Evolutionary conservation across 345 rosid genomes (phyloP).

Genomic region (Ricinus communis): DNA sequence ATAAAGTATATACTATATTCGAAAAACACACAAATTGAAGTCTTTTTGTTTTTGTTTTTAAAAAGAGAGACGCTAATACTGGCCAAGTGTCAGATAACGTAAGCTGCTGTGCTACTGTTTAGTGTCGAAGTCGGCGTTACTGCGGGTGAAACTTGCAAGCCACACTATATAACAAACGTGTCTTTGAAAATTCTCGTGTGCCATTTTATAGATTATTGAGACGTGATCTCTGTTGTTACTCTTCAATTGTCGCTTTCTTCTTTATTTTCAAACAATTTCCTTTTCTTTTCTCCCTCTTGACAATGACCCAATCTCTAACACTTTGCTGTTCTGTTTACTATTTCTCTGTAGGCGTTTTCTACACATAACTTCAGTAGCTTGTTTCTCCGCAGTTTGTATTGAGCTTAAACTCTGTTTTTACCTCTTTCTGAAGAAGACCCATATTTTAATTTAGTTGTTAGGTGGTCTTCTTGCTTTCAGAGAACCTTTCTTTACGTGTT

Average conservation of each 20-base stretch:
- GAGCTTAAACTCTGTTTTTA: too few species aligned
- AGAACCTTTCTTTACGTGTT: background rate
- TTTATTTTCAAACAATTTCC: background rate
- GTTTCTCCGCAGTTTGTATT: background rate
- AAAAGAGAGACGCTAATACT: too few species aligned
- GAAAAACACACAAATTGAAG: too few species aligned
- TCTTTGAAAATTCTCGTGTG: background rate
- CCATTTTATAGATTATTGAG: too few species aligned
- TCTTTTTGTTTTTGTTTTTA: too few species aligned
- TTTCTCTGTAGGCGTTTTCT: too few species aligned
- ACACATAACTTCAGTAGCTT: too few species aligned
- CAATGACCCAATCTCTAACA: background rate
- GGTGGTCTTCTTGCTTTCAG: conserved; percentile 16
- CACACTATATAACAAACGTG: background rate
- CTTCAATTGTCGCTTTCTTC: too few species aligned
- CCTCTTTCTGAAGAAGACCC: too few species aligned
- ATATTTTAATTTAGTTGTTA: conserved; percentile 1
- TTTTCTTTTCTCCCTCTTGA: background rate
- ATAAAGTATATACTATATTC: too few species aligned
- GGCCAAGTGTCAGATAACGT: background rate
- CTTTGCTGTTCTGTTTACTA: too few species aligned
- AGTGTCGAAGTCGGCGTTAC: background rate
- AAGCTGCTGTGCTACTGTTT: background rate
- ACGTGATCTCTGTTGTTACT: too few species aligned
- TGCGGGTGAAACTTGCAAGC: conserved; percentile 7